Evolutionary conservation across 192 early-diverging fungal genomes (phyloP).

Genomic region (Backusella morwellensis): DNA sequence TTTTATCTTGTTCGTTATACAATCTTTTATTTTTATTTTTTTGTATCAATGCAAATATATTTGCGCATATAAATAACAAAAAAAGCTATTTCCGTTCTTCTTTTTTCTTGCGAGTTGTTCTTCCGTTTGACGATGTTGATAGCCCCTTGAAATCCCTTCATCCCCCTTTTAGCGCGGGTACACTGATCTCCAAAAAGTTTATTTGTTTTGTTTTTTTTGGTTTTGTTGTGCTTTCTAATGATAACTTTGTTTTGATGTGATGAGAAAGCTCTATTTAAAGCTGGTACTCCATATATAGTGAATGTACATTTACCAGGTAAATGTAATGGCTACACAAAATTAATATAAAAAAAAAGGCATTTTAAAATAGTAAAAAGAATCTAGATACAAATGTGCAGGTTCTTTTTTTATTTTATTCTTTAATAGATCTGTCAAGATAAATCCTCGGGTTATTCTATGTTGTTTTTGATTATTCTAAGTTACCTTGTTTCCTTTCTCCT

Average conservation of each 20-base stretch:
- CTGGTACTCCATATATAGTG: background rate
- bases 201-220: background rate
- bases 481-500: background rate
- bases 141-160: background rate
- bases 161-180: background rate
- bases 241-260: background rate
- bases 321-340: background rate
- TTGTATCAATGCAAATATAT: background rate
- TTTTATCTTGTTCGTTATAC: background rate
- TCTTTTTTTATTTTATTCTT: background rate
- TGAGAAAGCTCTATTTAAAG: background rate
- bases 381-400: background rate
- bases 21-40: background rate
- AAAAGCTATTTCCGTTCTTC: background rate
- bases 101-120: background rate
- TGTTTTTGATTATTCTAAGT: background rate
- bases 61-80: background rate
- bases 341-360: background rate
- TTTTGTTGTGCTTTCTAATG: background rate
- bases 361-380: background rate
- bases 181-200: background rate
- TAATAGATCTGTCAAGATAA: background rate
- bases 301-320: background rate
- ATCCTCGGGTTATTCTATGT: background rate
- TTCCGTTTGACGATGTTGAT: background rate